Evolutionary conservation across 2,329 filamentous ascomycete genomes (phyloP), one percentile per base, ranked within the genome.

Genomic region (Trichophyton rubrum): DNA sequence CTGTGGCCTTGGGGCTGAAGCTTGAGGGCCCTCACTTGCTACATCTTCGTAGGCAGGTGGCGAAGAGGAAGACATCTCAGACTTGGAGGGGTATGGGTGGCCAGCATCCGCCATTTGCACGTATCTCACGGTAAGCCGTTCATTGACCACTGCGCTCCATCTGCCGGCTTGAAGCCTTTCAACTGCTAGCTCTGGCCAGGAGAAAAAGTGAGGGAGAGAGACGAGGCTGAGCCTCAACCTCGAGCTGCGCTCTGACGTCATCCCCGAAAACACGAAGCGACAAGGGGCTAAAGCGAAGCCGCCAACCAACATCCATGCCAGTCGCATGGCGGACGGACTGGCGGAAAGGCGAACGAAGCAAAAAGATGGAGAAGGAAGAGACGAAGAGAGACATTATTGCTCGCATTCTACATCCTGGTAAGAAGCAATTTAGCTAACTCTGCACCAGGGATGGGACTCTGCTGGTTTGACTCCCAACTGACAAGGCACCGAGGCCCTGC

Each of bases 1-100:
- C 20, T 58, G 56, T 3, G 24, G 6, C 15, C 47, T 43, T 17
- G 56, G 58, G 9, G 20, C 17, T 41, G 51, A 41, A 17, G 17
- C n/a, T 1, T 33, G 47, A 27, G 45, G 2, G 13, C 45, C 45
- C 5, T 9, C 20, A 0, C 45, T 22, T 3, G 45, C 56, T 13
- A 57, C 60, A 33, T 59, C 61, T 38, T 64, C 62, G 33, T 64
- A 64, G 17, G 59, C 62, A 38, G 63, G 62, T 6, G 56, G 62
- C 20, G 45, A 51, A 15, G 9, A 47, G 4, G 60, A 56, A 53
- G 30, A 15, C 22, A 24, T 11, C 22, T 38, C 27, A 3, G 51
- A 11, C 11, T 55, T 59, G 15, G 45, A 22, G 3, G 60, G 60
- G 7, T 35, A 35, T 27, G 57, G 58, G 8, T 47, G 43, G 3